Evolutionary conservation across 495 filamentous ascomycete species (phyloP), one percentile per base, ranked within the genome.

Genomic region (Penicillium canariense): DNA sequence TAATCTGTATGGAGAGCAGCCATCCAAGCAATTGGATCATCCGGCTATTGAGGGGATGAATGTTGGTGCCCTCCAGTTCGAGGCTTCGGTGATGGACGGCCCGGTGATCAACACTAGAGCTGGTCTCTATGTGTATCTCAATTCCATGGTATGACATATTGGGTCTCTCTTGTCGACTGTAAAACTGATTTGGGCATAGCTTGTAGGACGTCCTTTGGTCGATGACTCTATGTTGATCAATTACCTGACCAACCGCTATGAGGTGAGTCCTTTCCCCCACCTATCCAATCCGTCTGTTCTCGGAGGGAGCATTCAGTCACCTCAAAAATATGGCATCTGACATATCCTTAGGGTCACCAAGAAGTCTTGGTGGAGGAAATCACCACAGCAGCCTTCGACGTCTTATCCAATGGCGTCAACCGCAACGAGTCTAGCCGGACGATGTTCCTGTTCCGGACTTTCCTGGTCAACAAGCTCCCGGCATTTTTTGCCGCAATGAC

Each of bases 401-500:
- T 94, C 3, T 74, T 97, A 17, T 87, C 91, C 1, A 96, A 95
- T 64, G 87, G 87, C 22, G 85, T 92, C 55, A 88, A 91, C 55
- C 84, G 88, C 20, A 87, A 83, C 44, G 90, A 96, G 65, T 81
- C 86, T 5, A 70, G 75, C 12, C 82, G 87, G 49, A 83, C 81
- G 1, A 87, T 88, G 59, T 87, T 89, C 50, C 64, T 93, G n/a
- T 81, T 96, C 52, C 85, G 91, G 40, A 94, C 91, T 10, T 98
- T 94, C 63, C 78, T 97, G 4, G 87, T 94, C 53, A 97, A 98
- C 75, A 96, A 96, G 67, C 74, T 97, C 3, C 94, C 95, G 0
- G 62, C 87, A 5, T 85, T 97, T 18, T 76, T 98, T 9, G 75
- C 79, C 9, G 81, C 83, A 23, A 80, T 95, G 50, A 61, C 77